Evolutionary conservation across 2,329 filamentous ascomycete genomes (phyloP).

Genomic region (Neofusicoccum ribis): DNA sequence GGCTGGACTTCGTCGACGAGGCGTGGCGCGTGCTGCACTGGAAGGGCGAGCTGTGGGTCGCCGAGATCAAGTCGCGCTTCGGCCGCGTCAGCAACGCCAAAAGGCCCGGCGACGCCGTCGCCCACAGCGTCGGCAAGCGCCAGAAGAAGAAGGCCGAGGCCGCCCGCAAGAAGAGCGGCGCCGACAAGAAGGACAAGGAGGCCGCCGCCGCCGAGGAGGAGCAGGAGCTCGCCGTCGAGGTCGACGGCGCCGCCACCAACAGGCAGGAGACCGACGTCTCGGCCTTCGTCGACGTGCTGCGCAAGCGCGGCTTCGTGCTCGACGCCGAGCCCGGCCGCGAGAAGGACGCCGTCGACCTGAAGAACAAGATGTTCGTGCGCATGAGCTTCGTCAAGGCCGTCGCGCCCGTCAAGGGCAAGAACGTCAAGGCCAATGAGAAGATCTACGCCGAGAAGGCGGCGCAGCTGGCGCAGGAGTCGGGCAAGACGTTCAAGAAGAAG

Average conservation of each 20-base stretch:
- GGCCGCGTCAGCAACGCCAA: constrained; percentile 56
- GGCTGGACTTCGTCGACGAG: constrained; percentile 95
- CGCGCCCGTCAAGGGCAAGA: constrained; percentile 73
- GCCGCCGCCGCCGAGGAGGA: constrained; percentile 54
- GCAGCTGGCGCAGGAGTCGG: constrained; percentile 21
- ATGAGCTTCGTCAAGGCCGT: constrained; percentile 92
- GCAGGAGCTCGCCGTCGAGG: constrained; percentile 61
- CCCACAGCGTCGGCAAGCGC: constrained; percentile 68
- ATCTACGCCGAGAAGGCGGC: constrained; percentile 35
- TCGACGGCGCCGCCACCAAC: constrained; percentile 58
- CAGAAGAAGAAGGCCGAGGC: constrained; percentile 54
- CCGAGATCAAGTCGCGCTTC: constrained; percentile 95
- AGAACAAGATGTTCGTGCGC: constrained; percentile 97
- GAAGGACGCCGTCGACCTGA: constrained; percentile 67
- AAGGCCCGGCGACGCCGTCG: constrained; percentile 52
- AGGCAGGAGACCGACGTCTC: constrained; percentile 76
- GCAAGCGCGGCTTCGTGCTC: constrained; percentile 80
- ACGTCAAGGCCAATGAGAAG: constrained; percentile 48
- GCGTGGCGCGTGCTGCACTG: constrained; percentile 87
- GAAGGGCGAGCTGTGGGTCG: constrained; percentile 95
- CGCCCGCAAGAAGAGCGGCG: constrained; percentile 43
- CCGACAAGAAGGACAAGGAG: constrained; percentile 48
- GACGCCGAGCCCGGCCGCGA: constrained; percentile 58
- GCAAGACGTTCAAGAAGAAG: constrained; percentile 40
- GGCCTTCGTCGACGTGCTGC: constrained; percentile 81